Percentiles rank a stretch among this genome's conserved stretches.
phyloP scores from a whole-genome alignment of 352 stramenopile species.

The Globisporangium spinosum region DNA sequence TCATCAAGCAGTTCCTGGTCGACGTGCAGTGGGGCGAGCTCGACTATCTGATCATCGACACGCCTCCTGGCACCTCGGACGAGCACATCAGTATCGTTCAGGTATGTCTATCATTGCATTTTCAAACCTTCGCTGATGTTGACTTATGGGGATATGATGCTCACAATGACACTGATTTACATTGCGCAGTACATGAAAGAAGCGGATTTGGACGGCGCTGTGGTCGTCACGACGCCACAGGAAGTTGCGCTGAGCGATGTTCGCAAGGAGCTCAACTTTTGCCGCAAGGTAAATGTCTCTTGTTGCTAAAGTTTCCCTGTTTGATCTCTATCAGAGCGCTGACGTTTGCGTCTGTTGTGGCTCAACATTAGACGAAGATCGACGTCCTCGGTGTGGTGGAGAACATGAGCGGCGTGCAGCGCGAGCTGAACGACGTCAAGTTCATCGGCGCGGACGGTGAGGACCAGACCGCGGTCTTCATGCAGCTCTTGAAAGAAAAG shows the following conservation, averaged over 20 bases:
- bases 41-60: constrained; percentile 99
- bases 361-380: constrained; percentile 53
- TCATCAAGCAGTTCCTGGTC: constrained; percentile 99
- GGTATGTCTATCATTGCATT: constrained; percentile 21
- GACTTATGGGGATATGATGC: neutral
- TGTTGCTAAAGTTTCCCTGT: neutral
- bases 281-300: constrained; percentile 87
- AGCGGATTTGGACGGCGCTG: constrained; percentile 90
- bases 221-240: constrained; percentile 99
- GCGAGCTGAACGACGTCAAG: constrained; percentile 68
- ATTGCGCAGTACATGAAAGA: constrained; percentile 96
- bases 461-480: constrained; percentile 60
- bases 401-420: constrained; percentile 97
- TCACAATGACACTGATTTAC: neutral
- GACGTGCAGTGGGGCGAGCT: constrained; percentile 99
- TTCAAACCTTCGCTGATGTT: neutral
- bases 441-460: constrained; percentile 51
- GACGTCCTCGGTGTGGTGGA: constrained; percentile 92
- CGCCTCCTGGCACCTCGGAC: constrained; percentile 98
- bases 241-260: constrained; percentile 99
- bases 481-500: constrained; percentile 84
- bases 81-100: constrained; percentile 99
- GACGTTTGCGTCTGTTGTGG: neutral
- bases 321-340: neutral
- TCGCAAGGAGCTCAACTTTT: constrained; percentile 99